These are phyloP conservation scores for Neofusicoccum parvum DNA, from an alignment of 2,329 filamentous ascomycete genomes.

Conservation along the genomic window DNA sequence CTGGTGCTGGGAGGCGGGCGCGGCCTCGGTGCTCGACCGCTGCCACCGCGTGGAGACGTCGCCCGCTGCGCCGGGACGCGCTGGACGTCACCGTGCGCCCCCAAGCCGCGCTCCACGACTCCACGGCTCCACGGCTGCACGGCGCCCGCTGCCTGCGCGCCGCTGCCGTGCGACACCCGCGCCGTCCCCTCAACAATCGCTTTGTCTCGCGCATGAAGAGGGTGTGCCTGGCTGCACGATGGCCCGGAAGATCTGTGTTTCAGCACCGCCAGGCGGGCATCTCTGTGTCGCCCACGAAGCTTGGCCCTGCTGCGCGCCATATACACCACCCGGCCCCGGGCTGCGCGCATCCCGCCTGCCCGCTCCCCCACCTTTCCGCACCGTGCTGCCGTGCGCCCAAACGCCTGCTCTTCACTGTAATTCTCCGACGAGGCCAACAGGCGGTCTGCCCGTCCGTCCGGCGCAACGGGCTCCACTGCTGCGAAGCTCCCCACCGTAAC, in stretches of 20 bases:
- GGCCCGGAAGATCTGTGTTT: slow-evolving; percentile 10
- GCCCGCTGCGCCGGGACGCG: too few species aligned
- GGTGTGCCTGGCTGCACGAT: neutral
- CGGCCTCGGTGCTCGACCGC: neutral
- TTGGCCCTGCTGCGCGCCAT: neutral
- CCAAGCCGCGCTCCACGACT: too few species aligned
- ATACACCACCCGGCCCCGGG: neutral
- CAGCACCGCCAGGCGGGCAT: slow-evolving; percentile 4
- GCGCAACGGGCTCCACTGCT: neutral
- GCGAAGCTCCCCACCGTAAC: neutral
- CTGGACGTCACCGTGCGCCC: too few species aligned
- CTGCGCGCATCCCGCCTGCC: neutral
- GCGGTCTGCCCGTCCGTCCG: slow-evolving; percentile 5
- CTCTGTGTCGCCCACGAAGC: slow-evolving; percentile 8
- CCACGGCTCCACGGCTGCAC: too few species aligned
- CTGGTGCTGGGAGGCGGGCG: too few species aligned
- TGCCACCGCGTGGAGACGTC: neutral
- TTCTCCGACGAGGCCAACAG: neutral
- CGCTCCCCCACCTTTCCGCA: slow-evolving; percentile 2
- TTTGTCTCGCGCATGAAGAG: slow-evolving; percentile 12
- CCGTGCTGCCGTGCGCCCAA: neutral
- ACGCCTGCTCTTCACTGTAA: slow-evolving; percentile 5
- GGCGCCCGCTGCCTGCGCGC: neutral
- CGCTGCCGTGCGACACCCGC: slow-evolving; percentile 3
- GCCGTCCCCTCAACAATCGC: slow-evolving; percentile 4